Evolutionary conservation across 169 alveolate genomes (phyloP), one percentile per base, ranked within the genome.

Genomic region (Miamiensis avidus): DNA sequence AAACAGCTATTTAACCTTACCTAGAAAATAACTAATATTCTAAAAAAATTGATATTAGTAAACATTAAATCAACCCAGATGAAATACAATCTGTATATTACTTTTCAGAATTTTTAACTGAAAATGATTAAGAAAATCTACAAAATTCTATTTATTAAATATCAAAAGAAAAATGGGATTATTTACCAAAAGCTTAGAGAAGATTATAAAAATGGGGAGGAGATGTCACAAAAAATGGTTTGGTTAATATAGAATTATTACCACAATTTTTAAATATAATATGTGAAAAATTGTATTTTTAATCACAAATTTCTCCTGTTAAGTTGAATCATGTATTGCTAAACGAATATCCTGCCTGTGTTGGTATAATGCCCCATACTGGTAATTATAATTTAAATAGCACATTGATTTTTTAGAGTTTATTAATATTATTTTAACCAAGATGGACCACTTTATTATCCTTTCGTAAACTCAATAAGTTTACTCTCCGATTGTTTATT

Each of bases 331-430:
- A 89, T 75, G 84, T 89, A 1, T 72, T 89, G 30, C 29, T 89
- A 29, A 89, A 89, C 79, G 84, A 77, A 64, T 90, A 90, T 79
- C 74, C 78, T 31, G 86, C 90, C 29, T 89, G 92, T 0, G 94
- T 87, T 79, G 94, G 94, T 0, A 90, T 90, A 11, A 83, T 90
- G 90, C 92, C 94, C 26, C 94, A 90, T 76, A 90, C 88, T 20
- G 69, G 69, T 49, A 49, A 49, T 49, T 49, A 11, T 49, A 11
- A 49, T 49, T 49, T 49, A 49, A 11, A 11, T 4, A 11, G 20
- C 20, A 49, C 69, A 49, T 49, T 49, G 20, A 11, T 49, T 11
- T 49, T 49, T 49, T 49, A 49, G 4, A 49, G 69, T 49, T 49
- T 49, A 49, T 49, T 49, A 11, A 49, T 49, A 11, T 49, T 11